Evolutionary conservation across 305 asterid genomes (phyloP).

Genomic region (Galium porrigens): DNA sequence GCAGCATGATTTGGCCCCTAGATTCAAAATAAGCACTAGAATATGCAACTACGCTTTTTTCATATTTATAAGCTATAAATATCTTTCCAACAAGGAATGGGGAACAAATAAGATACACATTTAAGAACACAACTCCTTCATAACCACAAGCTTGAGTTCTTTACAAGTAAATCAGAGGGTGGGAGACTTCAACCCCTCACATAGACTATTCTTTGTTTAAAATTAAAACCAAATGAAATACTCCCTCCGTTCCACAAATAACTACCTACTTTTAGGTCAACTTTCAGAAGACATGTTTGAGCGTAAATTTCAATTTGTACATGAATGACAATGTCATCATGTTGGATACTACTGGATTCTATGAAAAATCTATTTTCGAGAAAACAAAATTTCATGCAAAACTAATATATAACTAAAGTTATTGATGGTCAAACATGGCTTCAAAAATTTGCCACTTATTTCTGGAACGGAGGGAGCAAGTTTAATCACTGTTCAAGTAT

Average conservation of each 20-base stretch:
- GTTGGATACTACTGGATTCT: no score
- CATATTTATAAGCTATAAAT: constrained; percentile 3
- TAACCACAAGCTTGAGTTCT: neutral
- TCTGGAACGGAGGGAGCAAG: no score
- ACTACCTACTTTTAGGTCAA: no score
- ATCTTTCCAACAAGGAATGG: neutral
- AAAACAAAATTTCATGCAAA: no score
- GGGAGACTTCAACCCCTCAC: neutral
- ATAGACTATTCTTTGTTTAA: neutral
- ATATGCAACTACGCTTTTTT: constrained; percentile 28
- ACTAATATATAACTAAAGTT: no score
- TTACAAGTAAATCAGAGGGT: neutral
- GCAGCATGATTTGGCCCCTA: constrained; percentile 99
- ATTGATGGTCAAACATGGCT: no score
- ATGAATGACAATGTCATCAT: no score
- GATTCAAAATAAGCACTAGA: constrained; percentile 44
- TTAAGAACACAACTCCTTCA: neutral
- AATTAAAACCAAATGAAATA: neutral
- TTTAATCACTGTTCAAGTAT: neutral
- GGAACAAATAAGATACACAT: neutral
- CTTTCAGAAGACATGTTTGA: no score
- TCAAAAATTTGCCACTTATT: no score
- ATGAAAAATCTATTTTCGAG: no score
- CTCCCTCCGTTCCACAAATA: no score
- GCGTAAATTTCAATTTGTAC: no score